phyloP scores from a whole-genome alignment of 257 asterid species.

The Forsythia suspensa region DNA sequence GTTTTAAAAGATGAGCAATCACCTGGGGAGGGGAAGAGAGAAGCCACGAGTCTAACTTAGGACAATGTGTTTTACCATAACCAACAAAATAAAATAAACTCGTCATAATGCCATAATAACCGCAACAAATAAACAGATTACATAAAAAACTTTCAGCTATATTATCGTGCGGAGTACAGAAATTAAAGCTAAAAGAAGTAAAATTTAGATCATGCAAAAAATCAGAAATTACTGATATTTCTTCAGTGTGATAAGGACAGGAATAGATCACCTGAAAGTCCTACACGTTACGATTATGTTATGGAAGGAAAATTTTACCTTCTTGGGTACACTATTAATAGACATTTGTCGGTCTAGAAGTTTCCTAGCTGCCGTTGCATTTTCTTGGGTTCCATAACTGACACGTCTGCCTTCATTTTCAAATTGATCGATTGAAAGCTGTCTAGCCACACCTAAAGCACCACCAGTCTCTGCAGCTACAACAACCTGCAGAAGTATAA shows the following conservation, averaged over 20 bases:
- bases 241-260: not conserved
- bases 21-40: conserved; percentile 48
- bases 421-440: conserved; percentile 97
- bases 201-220: not conserved
- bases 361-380: conserved; percentile 97
- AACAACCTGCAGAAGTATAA: conserved; percentile 67
- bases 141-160: not conserved
- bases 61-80: conserved; percentile 11
- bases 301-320: conserved; percentile 43
- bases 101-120: not conserved
- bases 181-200: conserved; percentile 7
- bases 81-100: not conserved
- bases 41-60: conserved; percentile 19
- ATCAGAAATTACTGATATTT: conserved; percentile 1
- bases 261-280: conserved; percentile 9
- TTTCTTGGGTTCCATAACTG: conserved; percentile 98
- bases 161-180: not conserved
- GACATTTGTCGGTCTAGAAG: conserved; percentile 98
- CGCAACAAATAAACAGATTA: not conserved
- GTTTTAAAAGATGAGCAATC: conserved; percentile 88
- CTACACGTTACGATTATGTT: not conserved
- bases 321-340: conserved; percentile 89
- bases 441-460: conserved; percentile 99
- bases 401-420: conserved; percentile 99
- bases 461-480: conserved; percentile 99